Conservation (phyloP, 176 grass and related monocot species). For the Oropetium thomaeum region DNA sequence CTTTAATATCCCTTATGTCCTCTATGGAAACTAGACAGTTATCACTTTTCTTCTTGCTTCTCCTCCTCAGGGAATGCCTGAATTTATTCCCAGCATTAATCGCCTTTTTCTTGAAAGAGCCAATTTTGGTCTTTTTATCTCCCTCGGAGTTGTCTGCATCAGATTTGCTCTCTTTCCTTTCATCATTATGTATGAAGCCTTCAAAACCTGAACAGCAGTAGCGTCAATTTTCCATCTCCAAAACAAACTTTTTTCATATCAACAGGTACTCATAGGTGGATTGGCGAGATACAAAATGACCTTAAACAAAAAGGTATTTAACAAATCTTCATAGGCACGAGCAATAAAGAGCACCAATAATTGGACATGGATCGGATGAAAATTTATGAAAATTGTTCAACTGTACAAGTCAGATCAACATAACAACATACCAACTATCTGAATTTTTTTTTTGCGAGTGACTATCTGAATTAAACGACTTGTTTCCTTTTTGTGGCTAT, state of each 20-base stretch:
- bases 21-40: conserved; percentile 48
- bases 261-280: background rate
- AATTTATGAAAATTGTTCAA: background rate
- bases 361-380: background rate
- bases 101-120: conserved; percentile 85
- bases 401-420: background rate
- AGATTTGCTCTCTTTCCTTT: conserved; percentile 65
- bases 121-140: conserved; percentile 81
- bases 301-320: background rate
- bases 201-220: conserved; percentile 59
- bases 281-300: background rate
- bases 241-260: background rate
- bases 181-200: conserved; percentile 52
- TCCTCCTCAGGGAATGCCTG: conserved; percentile 82
- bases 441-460: too few relatives aligned
- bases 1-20: conserved; percentile 73
- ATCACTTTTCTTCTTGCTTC: conserved; percentile 69
- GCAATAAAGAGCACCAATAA: background rate
- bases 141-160: conserved; percentile 83
- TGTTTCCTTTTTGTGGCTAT: background rate
- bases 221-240: conserved; percentile 20
- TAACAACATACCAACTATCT: background rate
- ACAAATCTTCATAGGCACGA: background rate
- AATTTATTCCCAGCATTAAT: conserved; percentile 89
- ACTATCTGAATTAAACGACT: background rate